These are phyloP conservation scores for Botryotinia calthae DNA, from an alignment of 2,329 filamentous ascomycete species.

Conservation along the genomic window DNA sequence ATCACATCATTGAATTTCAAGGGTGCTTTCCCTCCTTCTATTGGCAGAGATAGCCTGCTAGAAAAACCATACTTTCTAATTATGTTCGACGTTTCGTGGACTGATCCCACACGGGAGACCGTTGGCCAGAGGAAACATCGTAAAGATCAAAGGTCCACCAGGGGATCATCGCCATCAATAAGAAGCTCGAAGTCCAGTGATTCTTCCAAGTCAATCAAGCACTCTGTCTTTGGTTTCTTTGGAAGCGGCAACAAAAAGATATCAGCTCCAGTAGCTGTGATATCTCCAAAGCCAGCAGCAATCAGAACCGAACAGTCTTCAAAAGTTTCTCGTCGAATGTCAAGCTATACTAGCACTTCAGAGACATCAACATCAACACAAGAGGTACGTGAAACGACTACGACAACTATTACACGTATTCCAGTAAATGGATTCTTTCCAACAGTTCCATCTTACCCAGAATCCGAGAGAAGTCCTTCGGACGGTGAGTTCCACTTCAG, in stretches of 20 bases:
- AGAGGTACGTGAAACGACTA: slow-evolving; percentile 20
- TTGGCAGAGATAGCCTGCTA: slow-evolving; percentile 20
- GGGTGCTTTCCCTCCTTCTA: slow-evolving; percentile 4
- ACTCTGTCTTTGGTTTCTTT: slow-evolving; percentile 35
- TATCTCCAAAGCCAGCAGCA: slow-evolving; percentile 17
- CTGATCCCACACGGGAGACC: slow-evolving; percentile 36
- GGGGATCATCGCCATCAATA: slow-evolving; percentile 20
- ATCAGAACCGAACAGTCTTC: slow-evolving; percentile 18
- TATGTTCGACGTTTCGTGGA: slow-evolving; percentile 40
- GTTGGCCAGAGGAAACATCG: slow-evolving; percentile 36
- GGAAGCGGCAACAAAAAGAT: slow-evolving; percentile 36
- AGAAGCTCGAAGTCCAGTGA: slow-evolving; percentile 28
- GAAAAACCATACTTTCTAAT: slow-evolving; percentile 21
- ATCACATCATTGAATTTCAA: slow-evolving; percentile 13
- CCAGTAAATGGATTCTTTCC: slow-evolving; percentile 21
- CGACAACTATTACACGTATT: slow-evolving; percentile 21
- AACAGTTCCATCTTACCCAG: slow-evolving; percentile 20
- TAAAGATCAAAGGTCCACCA: slow-evolving; percentile 29
- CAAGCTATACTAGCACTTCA: slow-evolving; percentile 28
- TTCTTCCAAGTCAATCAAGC: slow-evolving; percentile 21
- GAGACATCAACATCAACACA: slow-evolving; percentile 21
- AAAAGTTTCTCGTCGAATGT: slow-evolving; percentile 24
- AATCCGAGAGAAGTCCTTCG: slow-evolving; percentile 25
- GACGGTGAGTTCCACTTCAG: slow-evolving; percentile 26
- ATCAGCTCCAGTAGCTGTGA: background rate